Evolutionary conservation across 2,329 filamentous ascomycete species (phyloP), one percentile per base, ranked within the genome.

Genomic region (Pseudogymnoascus sp.): DNA sequence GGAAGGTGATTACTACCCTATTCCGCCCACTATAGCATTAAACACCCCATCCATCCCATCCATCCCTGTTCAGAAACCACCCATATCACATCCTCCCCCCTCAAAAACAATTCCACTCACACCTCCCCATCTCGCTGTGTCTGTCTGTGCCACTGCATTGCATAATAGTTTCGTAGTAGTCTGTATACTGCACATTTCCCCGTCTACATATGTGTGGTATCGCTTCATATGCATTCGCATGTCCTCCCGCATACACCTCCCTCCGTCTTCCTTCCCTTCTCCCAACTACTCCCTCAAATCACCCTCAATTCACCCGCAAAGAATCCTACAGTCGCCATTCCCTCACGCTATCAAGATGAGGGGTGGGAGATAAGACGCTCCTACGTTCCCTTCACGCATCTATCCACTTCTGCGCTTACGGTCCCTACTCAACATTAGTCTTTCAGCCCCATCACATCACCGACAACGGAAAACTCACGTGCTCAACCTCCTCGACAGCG

Each of bases 401-500:
- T 45, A 45, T 45, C 41, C 41, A 13, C 41, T 45, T 45, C 41
- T 45, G 14, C 41, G 41, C 41, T 62, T 62, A 10, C 61, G 61
- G 13, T 62, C 61, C 21, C 61, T 62, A 6, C 13, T 11, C n/a
- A 31, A 2, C 3, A 21, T 62, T 62, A 62, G 61, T 7, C 11
- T 4, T 5, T 6, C 6, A 7, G 8, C 16, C 8, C n/a, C n/a
- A n/a, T n/a, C n/a, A n/a, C n/a, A n/a, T n/a, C n/a, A n/a, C n/a
- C n/a, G n/a, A n/a, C n/a, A n/a, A n/a, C n/a, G n/a, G n/a, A n/a
- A n/a, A 51, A 82, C 90, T 90, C 80, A 98, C 95, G 96, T 96
- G 89, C 92, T 97, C 72, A 99, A 89, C 76, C 93, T 86, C 77
- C 95, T 85, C 25, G 92, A 95, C 66, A 99, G 85, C 67, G 89